Evolutionary conservation across 2,329 filamentous ascomycete genomes (phyloP).

Genomic region (Fusarium equiseti): DNA sequence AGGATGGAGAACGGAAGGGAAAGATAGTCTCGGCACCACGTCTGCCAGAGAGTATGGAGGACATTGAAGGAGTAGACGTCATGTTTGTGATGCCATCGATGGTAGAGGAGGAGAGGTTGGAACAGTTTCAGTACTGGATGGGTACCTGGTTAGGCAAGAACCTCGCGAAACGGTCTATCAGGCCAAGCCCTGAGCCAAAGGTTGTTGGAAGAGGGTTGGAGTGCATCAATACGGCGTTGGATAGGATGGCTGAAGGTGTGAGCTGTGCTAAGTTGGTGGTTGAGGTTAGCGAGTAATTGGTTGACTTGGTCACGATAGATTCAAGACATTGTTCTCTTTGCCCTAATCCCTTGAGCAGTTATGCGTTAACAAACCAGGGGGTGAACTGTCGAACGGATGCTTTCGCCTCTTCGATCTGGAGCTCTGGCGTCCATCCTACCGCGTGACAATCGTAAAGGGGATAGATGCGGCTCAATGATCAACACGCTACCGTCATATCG

Average conservation of each 20-base stretch:
- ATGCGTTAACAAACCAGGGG: too few species aligned
- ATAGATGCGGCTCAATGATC: neutral
- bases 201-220: slow-evolving; percentile 54
- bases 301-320: too few species aligned
- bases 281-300: slow-evolving; percentile 51
- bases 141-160: slow-evolving; percentile 53
- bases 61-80: slow-evolving; percentile 51
- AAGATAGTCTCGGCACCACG: slow-evolving; percentile 55
- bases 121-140: slow-evolving; percentile 57
- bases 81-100: slow-evolving; percentile 55
- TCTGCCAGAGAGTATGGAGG: slow-evolving; percentile 49
- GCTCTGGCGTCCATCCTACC: too few species aligned
- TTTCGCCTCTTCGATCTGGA: too few species aligned
- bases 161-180: slow-evolving; percentile 50
- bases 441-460: neutral
- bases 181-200: slow-evolving; percentile 54
- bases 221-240: slow-evolving; percentile 55
- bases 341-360: too few species aligned
- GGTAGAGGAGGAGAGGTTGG: slow-evolving; percentile 51
- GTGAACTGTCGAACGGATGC: too few species aligned
- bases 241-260: slow-evolving; percentile 53
- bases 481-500: neutral
- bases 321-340: too few species aligned
- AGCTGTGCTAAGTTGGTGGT: slow-evolving; percentile 59
- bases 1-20: slow-evolving; percentile 5